Evolutionary conservation across 2,329 filamentous ascomycete genomes (phyloP).

Genomic region (Cadophora sp.): DNA sequence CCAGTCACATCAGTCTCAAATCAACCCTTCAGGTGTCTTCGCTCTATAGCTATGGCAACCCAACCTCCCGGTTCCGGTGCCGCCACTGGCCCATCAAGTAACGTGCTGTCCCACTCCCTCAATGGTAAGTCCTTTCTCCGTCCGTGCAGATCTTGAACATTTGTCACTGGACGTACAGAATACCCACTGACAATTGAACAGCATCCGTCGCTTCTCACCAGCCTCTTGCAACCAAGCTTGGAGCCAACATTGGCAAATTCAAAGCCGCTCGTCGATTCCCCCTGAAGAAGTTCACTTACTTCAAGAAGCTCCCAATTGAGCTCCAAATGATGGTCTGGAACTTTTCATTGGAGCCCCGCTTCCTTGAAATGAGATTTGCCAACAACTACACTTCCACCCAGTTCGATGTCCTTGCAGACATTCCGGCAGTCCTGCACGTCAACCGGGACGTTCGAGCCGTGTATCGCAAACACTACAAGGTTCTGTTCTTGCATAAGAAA

Average conservation of each 20-base stretch:
- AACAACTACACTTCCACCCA: background rate
- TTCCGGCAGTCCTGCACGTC: background rate
- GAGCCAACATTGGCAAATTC: background rate
- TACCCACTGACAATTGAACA: background rate
- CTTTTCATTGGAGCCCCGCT: background rate
- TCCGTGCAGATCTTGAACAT: no score
- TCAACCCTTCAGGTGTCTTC: no score
- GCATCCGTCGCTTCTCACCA: background rate
- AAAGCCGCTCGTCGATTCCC: background rate
- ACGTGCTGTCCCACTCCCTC: background rate
- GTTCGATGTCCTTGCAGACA: background rate
- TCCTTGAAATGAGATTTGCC: slow-evolving; percentile 1
- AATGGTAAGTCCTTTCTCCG: background rate
- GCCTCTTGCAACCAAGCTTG: background rate
- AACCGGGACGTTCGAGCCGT: background rate
- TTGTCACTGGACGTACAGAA: no score
- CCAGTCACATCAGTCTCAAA: no score
- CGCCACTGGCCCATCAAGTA: no score
- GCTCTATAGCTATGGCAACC: no score
- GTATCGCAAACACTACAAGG: background rate
- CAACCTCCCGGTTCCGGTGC: no score
- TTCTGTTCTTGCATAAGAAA: background rate
- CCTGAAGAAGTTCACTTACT: slow-evolving; percentile 5
- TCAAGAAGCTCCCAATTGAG: background rate
- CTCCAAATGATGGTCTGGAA: slow-evolving; percentile 4